phyloP scores from a whole-genome alignment of 208 protist genomes.

The Porcisia deanei region DNA sequence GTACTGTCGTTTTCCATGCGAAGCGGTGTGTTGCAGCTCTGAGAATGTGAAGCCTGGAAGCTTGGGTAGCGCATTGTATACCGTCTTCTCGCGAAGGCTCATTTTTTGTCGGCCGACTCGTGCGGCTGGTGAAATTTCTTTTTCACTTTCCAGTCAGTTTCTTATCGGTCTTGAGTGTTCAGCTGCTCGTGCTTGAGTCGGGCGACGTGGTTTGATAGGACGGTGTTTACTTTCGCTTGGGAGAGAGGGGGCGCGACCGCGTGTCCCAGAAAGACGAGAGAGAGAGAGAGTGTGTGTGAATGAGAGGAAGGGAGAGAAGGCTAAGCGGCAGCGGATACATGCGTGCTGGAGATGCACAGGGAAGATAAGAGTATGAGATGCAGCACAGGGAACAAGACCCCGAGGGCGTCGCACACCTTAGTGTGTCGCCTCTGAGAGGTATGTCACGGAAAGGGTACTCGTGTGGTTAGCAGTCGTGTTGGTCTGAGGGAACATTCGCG shows the following conservation, averaged over 20 bases:
- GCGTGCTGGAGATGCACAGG: not conserved
- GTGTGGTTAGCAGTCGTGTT: not conserved
- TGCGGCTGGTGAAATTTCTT: not conserved
- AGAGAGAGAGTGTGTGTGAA: not conserved
- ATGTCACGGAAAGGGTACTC: not conserved
- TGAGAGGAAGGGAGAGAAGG: not conserved
- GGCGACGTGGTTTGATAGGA: not conserved
- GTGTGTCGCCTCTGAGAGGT: not conserved
- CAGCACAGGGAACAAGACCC: not conserved
- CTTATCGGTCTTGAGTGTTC: not conserved
- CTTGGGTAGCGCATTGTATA: conserved; percentile 89
- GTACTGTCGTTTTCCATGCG: conserved; percentile 43
- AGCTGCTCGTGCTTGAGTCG: not conserved
- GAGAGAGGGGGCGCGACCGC: not conserved
- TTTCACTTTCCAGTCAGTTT: too few relatives aligned
- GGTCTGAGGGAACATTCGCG: not conserved
- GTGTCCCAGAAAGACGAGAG: not conserved
- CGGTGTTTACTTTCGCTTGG: not conserved
- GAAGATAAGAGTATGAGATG: not conserved
- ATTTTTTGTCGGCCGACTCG: conserved; percentile 12
- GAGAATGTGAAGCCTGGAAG: conserved; percentile 81
- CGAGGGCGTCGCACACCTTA: not conserved
- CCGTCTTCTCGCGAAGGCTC: conserved; percentile 47
- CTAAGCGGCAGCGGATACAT: not conserved
- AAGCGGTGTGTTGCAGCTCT: conserved; percentile 63